Base-by-base conservation (phyloP, 2,329 filamentous ascomycete species). In the Hypoxylon rubiginosum region DNA sequence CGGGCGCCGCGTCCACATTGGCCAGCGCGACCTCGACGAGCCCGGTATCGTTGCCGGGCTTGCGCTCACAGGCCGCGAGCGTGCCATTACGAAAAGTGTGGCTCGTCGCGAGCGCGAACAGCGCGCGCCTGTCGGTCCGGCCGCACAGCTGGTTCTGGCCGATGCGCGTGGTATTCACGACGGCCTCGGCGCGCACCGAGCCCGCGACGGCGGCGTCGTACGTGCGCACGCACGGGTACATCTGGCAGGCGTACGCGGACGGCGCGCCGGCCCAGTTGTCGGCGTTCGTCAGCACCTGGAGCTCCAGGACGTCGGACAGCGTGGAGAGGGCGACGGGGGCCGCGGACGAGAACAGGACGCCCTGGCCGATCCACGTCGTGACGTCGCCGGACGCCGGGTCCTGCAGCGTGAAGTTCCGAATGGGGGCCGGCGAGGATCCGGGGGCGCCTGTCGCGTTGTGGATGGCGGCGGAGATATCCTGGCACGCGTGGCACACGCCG, bases 401-500 rank as follows among this genome's bases (percentile, higher is more conserved):
- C 11, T 36, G 28, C 2, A 63, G 60, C 17, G 60, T 58, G 52
- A 32, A 58, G 34, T 63, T 63, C 30, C 6, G 7, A 2, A 34
- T 6, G 9, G 24, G 17, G 21, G 32, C 39, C 9, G 21, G 21
- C 11, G 15, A 11, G 17, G 32, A 54, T 4, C 51, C 51, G 7
- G 6, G 10, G 24, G 26, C 10, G 1, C 15, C 34, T 2, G 53
- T 58, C 30, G 21, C 36, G 41, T 62, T 55, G 11, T 41, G 39
- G 15, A 62, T 54, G 19, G 46, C 13, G 30, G 30, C 36, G 19
- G 58, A 19, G 17, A 66, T 30, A 15, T 62, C 49, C 45, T 66
- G 48, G 30, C 63, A 59, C 5, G 63, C 15, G 39, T 49, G 58
- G 28, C 58, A 66, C 13, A 62, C 11, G 32, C 58, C 58, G 4